Conservation (phyloP, 2,329 filamentous ascomycete species). For the Tolypocladium album region DNA sequence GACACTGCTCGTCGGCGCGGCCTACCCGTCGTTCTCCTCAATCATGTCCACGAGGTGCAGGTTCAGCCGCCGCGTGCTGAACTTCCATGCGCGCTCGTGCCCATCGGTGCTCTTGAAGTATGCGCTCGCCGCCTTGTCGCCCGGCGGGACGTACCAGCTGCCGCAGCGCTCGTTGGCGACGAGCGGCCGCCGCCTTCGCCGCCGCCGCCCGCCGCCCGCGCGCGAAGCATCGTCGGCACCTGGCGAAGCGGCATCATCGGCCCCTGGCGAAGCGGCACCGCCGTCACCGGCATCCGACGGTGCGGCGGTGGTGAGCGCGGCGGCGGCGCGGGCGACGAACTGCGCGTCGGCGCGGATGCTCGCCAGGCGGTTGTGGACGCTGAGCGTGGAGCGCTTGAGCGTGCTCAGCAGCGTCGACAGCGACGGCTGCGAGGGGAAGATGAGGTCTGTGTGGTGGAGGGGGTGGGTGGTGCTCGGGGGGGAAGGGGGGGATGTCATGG, state of each 20-base stretch:
- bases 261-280: too few species aligned
- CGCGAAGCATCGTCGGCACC: too few species aligned
- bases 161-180: constrained; percentile 93
- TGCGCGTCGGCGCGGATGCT: constrained; percentile 68
- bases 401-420: constrained; percentile 60
- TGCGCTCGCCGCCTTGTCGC: constrained; percentile 56
- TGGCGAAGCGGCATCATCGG: too few species aligned
- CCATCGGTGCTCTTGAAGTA: constrained; percentile 99
- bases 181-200: constrained; percentile 44
- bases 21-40: constrained; percentile 54
- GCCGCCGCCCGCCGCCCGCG: too few species aligned
- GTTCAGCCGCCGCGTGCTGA: constrained; percentile 77
- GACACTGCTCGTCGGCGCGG: not conserved
- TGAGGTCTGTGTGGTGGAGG: constrained; percentile 27
- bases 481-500: not conserved
- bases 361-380: constrained; percentile 67
- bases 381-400: constrained; percentile 66
- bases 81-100: constrained; percentile 82
- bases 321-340: constrained; percentile 51
- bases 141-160: constrained; percentile 78
- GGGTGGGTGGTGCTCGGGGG: constrained; percentile 2
- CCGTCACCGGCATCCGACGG: too few species aligned
- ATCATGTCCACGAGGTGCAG: constrained; percentile 66
- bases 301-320: too few species aligned
- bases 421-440: constrained; percentile 47